These are phyloP conservation scores for Epichloe brachyelytri DNA, from an alignment of 2,329 filamentous ascomycete genomes.

Conservation along the genomic window DNA sequence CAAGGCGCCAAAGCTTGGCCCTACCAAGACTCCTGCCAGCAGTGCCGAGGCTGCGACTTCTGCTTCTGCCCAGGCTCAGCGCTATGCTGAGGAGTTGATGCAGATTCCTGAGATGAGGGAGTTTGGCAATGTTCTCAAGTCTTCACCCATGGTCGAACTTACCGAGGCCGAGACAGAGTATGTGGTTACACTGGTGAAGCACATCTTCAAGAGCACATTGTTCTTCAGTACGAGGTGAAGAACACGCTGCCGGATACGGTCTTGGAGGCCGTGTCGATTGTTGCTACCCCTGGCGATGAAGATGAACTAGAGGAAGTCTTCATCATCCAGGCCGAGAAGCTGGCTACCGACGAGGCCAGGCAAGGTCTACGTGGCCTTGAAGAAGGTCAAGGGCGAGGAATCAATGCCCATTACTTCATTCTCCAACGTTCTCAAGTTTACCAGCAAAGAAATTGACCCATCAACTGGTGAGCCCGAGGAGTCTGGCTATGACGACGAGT, in stretches of 20 bases:
- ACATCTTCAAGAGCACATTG: conserved; percentile 95
- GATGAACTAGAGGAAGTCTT: conserved; percentile 85
- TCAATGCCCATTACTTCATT: conserved; percentile 73
- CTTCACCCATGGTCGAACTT: conserved; percentile 71
- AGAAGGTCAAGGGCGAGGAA: conserved; percentile 62
- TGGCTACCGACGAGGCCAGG: conserved; percentile 75
- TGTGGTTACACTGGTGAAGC: conserved; percentile 85
- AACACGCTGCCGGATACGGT: conserved; percentile 90
- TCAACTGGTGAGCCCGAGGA: conserved; percentile 88
- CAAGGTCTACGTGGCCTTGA: conserved; percentile 90
- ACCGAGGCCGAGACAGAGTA: conserved; percentile 98
- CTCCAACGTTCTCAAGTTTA: conserved; percentile 91
- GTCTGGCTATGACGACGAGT: conserved; percentile 89
- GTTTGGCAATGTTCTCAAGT: conserved; percentile 87
- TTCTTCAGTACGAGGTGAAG: conserved; percentile 94
- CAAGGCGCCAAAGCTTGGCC: conserved; percentile 76
- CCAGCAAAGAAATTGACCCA: conserved; percentile 94
- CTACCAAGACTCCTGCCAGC: conserved; percentile 55
- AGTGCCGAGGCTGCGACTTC: conserved; percentile 65
- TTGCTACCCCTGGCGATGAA: conserved; percentile 67
- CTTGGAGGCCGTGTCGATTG: conserved; percentile 76
- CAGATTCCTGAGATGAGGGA: conserved; percentile 82
- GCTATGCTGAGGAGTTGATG: conserved; percentile 77
- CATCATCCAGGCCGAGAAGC: conserved; percentile 75
- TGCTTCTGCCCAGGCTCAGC: conserved; percentile 69